Percentiles rank a stretch among this genome's conserved stretches.
Conservation (phyloP, 495 filamentous ascomycete genomes). For the Lindgomyces ingoldianus region DNA sequence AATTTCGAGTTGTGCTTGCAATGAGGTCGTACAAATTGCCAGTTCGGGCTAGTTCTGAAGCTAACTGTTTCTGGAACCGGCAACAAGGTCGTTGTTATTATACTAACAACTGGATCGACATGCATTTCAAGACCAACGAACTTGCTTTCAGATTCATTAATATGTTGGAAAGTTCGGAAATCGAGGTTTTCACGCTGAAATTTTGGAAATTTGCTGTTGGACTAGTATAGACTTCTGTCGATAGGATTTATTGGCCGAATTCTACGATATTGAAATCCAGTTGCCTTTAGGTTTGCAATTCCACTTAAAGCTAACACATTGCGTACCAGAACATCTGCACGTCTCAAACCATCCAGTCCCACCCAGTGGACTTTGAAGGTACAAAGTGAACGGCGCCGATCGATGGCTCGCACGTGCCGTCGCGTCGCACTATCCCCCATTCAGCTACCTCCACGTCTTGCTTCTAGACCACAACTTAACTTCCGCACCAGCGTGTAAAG, state of each 20-base stretch:
- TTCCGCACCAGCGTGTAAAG: background rate
- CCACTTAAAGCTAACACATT: too few relatives aligned
- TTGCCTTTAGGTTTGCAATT: too few relatives aligned
- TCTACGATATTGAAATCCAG: too few relatives aligned
- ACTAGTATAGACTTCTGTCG: too few relatives aligned
- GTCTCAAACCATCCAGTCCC: too few relatives aligned
- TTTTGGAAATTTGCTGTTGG: too few relatives aligned
- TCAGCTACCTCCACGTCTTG: background rate
- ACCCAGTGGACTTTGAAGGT: too few relatives aligned
- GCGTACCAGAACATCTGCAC: too few relatives aligned
- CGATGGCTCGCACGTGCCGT: background rate
- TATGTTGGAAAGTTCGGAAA: background rate
- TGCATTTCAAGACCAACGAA: background rate
- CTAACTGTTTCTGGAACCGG: background rate
- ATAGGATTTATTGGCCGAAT: too few relatives aligned
- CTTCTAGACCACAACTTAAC: background rate
- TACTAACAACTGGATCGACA: background rate
- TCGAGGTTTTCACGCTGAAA: background rate
- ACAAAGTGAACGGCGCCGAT: background rate
- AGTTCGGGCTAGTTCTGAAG: too few relatives aligned
- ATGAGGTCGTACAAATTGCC: too few relatives aligned
- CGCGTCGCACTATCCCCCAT: background rate
- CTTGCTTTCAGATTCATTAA: background rate
- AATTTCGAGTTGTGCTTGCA: background rate
- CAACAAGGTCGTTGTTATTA: background rate